phyloP scores from a whole-genome alignment of 2,329 filamentous ascomycete genomes.

The Pestalotiopsis sp. region DNA sequence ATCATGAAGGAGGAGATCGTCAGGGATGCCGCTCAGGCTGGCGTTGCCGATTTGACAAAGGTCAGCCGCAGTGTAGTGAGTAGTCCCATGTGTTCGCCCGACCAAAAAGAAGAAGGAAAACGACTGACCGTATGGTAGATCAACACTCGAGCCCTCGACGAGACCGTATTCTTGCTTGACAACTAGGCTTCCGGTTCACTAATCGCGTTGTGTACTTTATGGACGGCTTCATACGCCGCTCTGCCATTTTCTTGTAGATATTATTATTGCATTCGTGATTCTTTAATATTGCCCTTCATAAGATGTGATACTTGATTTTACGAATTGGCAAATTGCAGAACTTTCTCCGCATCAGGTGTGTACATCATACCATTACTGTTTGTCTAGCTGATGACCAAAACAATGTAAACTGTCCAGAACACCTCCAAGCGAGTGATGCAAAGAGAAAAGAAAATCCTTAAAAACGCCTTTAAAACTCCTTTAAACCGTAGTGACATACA shows the following conservation, averaged over 20 bases:
- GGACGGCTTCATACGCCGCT: too few relatives aligned
- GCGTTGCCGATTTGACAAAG: constrained; percentile 26
- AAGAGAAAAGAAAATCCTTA: background rate
- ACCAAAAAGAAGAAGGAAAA: background rate
- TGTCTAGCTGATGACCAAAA: background rate
- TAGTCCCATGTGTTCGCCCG: background rate
- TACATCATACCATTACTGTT: background rate
- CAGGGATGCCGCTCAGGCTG: constrained; percentile 35
- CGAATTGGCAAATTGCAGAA: too few relatives aligned
- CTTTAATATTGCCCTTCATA: background rate
- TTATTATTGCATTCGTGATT: too few relatives aligned
- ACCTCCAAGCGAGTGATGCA: constrained; percentile 5
- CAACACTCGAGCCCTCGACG: constrained; percentile 11
- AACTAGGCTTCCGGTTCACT: background rate
- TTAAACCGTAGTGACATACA: background rate
- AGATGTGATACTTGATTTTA: background rate
- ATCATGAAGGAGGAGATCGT: constrained; percentile 50
- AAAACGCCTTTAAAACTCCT: constrained; percentile 5
- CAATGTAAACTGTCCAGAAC: background rate
- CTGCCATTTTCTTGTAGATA: background rate
- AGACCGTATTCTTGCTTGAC: constrained; percentile 11
- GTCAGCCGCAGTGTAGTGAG: constrained; percentile 18
- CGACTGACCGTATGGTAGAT: background rate
- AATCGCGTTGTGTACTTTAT: too few relatives aligned
- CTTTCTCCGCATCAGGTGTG: background rate